Evolutionary conservation across 1,284 basidiomycete species (phyloP).

Genomic region (Ustilago esculenta): DNA sequence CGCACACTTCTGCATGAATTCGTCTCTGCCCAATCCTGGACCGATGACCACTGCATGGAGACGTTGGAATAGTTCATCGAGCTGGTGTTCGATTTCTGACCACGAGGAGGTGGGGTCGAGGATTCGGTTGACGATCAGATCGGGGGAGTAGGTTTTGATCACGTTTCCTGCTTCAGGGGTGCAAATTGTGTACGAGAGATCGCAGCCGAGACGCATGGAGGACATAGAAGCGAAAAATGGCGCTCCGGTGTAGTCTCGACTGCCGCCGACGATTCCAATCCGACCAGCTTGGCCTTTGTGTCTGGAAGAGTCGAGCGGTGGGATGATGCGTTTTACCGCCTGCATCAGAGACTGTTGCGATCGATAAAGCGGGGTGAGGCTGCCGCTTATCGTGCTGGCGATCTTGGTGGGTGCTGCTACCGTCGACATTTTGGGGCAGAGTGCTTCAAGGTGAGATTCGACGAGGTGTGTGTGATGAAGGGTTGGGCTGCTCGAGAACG

Average conservation of each 20-base stretch:
- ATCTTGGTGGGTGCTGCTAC: slow-evolving; percentile 20
- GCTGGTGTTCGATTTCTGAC: slow-evolving; percentile 71
- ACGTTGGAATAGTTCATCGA: slow-evolving; percentile 79
- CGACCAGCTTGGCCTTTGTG: slow-evolving; percentile 98
- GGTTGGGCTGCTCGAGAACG: not conserved
- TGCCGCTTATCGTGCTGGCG: slow-evolving; percentile 6
- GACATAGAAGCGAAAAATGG: slow-evolving; percentile 75
- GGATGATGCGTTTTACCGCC: slow-evolving; percentile 78
- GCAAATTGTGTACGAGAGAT: slow-evolving; percentile 96
- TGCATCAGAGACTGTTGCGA: slow-evolving; percentile 23
- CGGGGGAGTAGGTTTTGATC: slow-evolving; percentile 93
- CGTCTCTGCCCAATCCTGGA: slow-evolving; percentile 79
- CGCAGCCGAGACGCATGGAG: slow-evolving; percentile 73
- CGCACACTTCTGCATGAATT: slow-evolving; percentile 83
- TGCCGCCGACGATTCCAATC: slow-evolving; percentile 91
- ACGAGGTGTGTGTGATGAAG: too few species aligned
- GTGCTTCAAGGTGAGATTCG: not conserved
- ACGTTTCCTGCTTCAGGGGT: slow-evolving; percentile 83
- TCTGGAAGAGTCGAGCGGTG: slow-evolving; percentile 81
- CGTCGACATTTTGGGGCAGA: slow-evolving; percentile 16
- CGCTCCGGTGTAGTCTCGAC: slow-evolving; percentile 92
- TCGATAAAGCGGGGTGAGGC: too few species aligned
- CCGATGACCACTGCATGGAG: slow-evolving; percentile 92
- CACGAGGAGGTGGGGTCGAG: slow-evolving; percentile 69
- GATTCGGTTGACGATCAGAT: slow-evolving; percentile 94